Evolutionary conservation across 768 basidiomycete genomes (phyloP).

Genomic region (Boletellus sp.): DNA sequence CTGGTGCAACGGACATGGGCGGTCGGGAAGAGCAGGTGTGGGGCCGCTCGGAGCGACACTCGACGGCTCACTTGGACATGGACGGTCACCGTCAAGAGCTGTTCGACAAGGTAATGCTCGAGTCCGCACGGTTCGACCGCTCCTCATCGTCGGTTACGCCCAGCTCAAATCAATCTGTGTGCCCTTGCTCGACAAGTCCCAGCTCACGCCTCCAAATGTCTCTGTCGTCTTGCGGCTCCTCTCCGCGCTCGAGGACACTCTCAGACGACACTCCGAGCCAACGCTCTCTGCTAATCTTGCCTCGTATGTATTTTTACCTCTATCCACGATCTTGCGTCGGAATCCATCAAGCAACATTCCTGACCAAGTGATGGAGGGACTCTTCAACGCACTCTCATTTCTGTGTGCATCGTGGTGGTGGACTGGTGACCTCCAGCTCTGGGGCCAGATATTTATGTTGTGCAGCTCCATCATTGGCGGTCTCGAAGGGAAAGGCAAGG

Average conservation of each 20-base stretch:
- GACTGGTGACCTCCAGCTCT: constrained; percentile 64
- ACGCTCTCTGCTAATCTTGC: constrained; percentile 57
- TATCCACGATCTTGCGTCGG: constrained; percentile 79
- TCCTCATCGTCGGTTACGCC: neutral
- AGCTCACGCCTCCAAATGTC: constrained; percentile 54
- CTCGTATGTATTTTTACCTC: constrained; percentile 83
- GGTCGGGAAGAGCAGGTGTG: constrained; percentile 2
- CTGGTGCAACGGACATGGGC: constrained; percentile 29
- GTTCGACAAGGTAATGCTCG: constrained; percentile 37
- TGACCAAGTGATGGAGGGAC: constrained; percentile 73
- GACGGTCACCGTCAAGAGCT: constrained; percentile 23
- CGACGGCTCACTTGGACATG: constrained; percentile 20
- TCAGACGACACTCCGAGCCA: constrained; percentile 43
- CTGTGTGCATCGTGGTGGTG: constrained; percentile 84
- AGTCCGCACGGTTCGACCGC: neutral
- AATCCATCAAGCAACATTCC: constrained; percentile 68
- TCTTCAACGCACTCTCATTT: constrained; percentile 54
- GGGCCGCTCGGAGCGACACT: too few relatives aligned
- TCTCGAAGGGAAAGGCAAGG: constrained; percentile 65
- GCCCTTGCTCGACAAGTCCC: constrained; percentile 68
- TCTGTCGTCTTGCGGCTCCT: constrained; percentile 50
- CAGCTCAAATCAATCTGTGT: constrained; percentile 75
- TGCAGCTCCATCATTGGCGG: constrained; percentile 62
- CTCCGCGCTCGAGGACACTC: constrained; percentile 44
- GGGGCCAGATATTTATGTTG: constrained; percentile 86